A percentile compares a stretch with the other conserved stretches of the same genome.
These are phyloP conservation scores for Cucumis variabilis DNA, from an alignment of 331 rosid genomes.

Conservation along the genomic window DNA sequence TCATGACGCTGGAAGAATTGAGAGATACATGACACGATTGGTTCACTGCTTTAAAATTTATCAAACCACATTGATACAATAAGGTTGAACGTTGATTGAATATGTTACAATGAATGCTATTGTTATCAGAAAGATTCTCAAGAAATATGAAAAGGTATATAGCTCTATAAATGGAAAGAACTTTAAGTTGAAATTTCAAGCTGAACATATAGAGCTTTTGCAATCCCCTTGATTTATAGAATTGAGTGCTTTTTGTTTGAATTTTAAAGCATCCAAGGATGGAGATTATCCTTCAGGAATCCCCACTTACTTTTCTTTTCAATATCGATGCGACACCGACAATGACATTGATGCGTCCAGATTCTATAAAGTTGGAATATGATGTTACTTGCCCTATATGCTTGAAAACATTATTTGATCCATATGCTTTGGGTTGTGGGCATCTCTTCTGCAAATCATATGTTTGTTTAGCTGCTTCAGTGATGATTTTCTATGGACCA, in stretches of 20 bases:
- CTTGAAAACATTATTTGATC: slow-evolving; percentile 77
- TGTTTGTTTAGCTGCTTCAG: slow-evolving; percentile 89
- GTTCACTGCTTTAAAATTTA: slow-evolving; percentile 72
- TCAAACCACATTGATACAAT: slow-evolving; percentile 57
- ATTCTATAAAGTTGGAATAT: slow-evolving; percentile 68
- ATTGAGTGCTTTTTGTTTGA: slow-evolving; percentile 87
- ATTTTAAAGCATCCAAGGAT: slow-evolving; percentile 53
- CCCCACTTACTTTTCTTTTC: slow-evolving; percentile 64
- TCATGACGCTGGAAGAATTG: slow-evolving; percentile 75
- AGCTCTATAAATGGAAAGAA: slow-evolving; percentile 75
- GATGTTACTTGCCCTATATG: slow-evolving; percentile 90
- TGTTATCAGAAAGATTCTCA: slow-evolving; percentile 84
- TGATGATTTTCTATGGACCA: slow-evolving; percentile 76
- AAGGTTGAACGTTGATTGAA: slow-evolving; percentile 78
- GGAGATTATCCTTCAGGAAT: slow-evolving; percentile 51
- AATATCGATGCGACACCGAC: slow-evolving; percentile 48
- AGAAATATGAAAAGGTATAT: slow-evolving; percentile 93
- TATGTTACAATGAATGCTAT: slow-evolving; percentile 84
- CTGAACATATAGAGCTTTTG: slow-evolving; percentile 81
- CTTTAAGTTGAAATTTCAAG: slow-evolving; percentile 77
- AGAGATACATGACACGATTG: slow-evolving; percentile 61
- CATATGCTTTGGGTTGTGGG: slow-evolving; percentile 88
- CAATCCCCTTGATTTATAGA: slow-evolving; percentile 95
- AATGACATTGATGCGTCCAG: slow-evolving; percentile 73
- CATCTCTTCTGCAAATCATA: slow-evolving; percentile 94